Evolutionary conservation across 2,329 filamentous ascomycete species (phyloP).

Genomic region (Microsporum canis): DNA sequence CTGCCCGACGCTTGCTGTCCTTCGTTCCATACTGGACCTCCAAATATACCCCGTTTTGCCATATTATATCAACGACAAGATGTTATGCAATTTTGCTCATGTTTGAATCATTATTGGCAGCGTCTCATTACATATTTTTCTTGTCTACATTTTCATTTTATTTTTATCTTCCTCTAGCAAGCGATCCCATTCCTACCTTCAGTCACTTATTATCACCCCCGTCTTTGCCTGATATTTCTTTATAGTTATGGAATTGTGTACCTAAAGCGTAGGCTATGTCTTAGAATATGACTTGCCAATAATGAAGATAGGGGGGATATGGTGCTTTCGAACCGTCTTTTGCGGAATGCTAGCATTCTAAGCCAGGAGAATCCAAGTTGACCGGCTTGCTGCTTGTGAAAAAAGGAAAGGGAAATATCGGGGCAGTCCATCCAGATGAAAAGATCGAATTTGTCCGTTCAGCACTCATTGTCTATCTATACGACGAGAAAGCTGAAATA

Average conservation of each 20-base stretch:
- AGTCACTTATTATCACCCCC: neutral
- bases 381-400: too few relatives aligned
- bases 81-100: neutral
- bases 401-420: too few relatives aligned
- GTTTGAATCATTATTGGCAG: neutral
- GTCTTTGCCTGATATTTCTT: neutral
- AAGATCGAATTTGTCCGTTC: too few relatives aligned
- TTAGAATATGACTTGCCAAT: neutral
- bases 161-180: neutral
- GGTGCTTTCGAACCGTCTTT: too few relatives aligned
- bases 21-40: neutral
- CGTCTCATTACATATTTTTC: neutral
- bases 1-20: neutral
- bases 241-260: neutral
- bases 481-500: too few relatives aligned
- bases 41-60: neutral
- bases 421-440: too few relatives aligned
- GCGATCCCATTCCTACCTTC: neutral
- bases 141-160: neutral
- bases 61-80: neutral
- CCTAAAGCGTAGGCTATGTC: neutral
- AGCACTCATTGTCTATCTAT: too few relatives aligned
- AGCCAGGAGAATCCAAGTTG: too few relatives aligned
- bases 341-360: too few relatives aligned
- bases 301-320: neutral